phyloP scores from a whole-genome alignment of 2,329 filamentous ascomycete species.

The Nothopassalora personata region DNA sequence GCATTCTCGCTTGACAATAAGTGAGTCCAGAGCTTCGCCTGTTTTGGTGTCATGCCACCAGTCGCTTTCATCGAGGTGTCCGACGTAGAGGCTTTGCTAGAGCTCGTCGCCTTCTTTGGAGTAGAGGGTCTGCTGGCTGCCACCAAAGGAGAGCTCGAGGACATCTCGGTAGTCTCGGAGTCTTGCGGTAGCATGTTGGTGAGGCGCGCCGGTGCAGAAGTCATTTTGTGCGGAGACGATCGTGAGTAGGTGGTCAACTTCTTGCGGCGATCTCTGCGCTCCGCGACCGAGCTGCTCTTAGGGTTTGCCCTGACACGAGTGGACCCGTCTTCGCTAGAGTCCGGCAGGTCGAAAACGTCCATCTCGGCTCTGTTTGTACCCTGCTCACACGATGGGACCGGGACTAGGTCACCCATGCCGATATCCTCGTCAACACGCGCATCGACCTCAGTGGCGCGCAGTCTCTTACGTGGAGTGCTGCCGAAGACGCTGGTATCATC shows the following conservation, averaged over 20 bases:
- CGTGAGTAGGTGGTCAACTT: slow-evolving; percentile 12
- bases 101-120: slow-evolving; percentile 12
- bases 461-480: slow-evolving; percentile 15
- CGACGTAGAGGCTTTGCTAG: slow-evolving; percentile 9
- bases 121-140: slow-evolving; percentile 19
- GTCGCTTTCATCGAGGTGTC: slow-evolving; percentile 11
- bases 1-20: slow-evolving; percentile 21
- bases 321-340: slow-evolving; percentile 13
- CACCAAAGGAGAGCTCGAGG: slow-evolving; percentile 16
- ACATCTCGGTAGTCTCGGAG: slow-evolving; percentile 17
- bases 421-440: slow-evolving; percentile 6
- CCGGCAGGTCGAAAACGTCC: slow-evolving; percentile 23
- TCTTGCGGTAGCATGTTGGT: slow-evolving; percentile 27
- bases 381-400: slow-evolving; percentile 1
- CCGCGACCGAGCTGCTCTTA: neutral
- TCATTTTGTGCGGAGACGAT: slow-evolving; percentile 21
- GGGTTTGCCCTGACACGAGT: neutral
- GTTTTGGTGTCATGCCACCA: slow-evolving; percentile 28
- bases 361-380: neutral
- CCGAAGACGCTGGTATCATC: slow-evolving; percentile 3
- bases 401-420: slow-evolving; percentile 10
- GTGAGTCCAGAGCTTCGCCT: slow-evolving; percentile 29
- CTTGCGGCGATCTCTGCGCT: slow-evolving; percentile 8
- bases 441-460: slow-evolving; percentile 1
- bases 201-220: slow-evolving; percentile 29